Base-by-base conservation (phyloP, 192 early-diverging fungal genomes). In the Coemansia sp. region DNA sequence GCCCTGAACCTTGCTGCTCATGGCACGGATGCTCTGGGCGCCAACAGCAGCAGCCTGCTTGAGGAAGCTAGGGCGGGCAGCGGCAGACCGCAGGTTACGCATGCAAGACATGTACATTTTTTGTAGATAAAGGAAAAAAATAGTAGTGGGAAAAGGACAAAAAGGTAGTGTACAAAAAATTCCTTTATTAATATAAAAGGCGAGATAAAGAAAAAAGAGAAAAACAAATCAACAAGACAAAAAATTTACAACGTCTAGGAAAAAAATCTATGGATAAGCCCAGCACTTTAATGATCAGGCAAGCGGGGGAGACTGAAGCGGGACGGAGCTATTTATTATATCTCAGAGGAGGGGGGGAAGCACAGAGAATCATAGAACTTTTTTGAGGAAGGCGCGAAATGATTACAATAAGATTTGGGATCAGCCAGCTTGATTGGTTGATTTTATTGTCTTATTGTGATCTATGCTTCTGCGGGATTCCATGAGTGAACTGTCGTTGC, bases 1-100 rank as follows among this genome's bases (percentile, higher is more conserved):
- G 48, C 62, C 69, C 81, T 94, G 83, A 7, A 89, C 88, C 81
- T 89, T 89, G 79, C 63, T 71, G 75, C 83, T 85, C 77, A 81
- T 81, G 60, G 69, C 67, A 29, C 83, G 83, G 50, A 73, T 17
- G 65, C 70, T 60, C 48, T 67, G 69, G 36, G 34, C 25, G 48
- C 60, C 42, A 5, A 31, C 34, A 22, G 38, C 65, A 38, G 34
- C 12, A 68, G 25, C 55, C 52, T 62, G 48, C 60, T 51, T 68
- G 25, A 75, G 52, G 61, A 75, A 72, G 63, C 60, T 55, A 38
- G 69, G 66, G 45, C 72, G 78, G 11, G 62, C 56, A 38, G 73
- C 66, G 33, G 76, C 68, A 25, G 77, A 72, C 78, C 73, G 69
- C 70, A 81, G 62, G 63, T 64, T 75, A 60, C 73, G 69, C 73